These are phyloP conservation scores for Drosera capensis DNA, from an alignment of 148 eudicot genomes.

Conservation along the genomic window DNA sequence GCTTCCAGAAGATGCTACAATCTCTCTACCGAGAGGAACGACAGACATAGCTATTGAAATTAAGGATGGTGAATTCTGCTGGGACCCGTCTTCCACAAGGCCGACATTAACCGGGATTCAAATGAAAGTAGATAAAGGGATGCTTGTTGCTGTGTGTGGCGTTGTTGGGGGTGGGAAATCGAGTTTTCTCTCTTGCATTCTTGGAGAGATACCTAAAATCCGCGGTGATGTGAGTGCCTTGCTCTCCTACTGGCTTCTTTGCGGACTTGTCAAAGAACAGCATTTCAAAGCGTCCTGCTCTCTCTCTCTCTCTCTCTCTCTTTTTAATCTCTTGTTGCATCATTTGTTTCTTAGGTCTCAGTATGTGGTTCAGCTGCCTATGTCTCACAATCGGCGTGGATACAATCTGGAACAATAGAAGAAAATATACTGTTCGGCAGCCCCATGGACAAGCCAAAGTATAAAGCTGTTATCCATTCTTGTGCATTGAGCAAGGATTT, in stretches of 20 bases:
- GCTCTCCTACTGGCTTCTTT: conserved; percentile 4
- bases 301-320: no score
- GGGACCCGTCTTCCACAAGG: conserved; percentile 47
- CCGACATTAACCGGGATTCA: conserved; percentile 56
- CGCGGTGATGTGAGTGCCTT: conserved; percentile 74
- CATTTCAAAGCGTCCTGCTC: no score
- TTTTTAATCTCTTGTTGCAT: conserved; percentile 7
- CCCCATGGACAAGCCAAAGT: conserved; percentile 77
- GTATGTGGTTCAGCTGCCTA: conserved; percentile 87
- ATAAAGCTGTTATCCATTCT: conserved; percentile 59
- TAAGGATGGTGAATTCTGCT: conserved; percentile 54
- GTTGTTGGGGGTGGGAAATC: conserved; percentile 92
- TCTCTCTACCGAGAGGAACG: conserved; percentile 32
- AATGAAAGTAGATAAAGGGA: conserved; percentile 56
- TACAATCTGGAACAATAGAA: conserved; percentile 87
- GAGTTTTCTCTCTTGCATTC: conserved; percentile 82
- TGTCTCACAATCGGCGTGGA: conserved; percentile 99
- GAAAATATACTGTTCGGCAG: conserved; percentile 88
- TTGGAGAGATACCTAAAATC: conserved; percentile 84
- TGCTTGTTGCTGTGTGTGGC: conserved; percentile 90
- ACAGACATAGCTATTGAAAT: conserved; percentile 63
- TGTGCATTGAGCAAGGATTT: conserved; percentile 84
- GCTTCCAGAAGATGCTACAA: conserved; percentile 59
- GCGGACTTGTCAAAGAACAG: conserved; percentile 1
- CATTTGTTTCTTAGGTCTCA: conserved; percentile 40